Evolutionary conservation across 352 stramenopile species (phyloP), one percentile per base, ranked within the genome.

Genomic region (Phytophthora sp.): DNA sequence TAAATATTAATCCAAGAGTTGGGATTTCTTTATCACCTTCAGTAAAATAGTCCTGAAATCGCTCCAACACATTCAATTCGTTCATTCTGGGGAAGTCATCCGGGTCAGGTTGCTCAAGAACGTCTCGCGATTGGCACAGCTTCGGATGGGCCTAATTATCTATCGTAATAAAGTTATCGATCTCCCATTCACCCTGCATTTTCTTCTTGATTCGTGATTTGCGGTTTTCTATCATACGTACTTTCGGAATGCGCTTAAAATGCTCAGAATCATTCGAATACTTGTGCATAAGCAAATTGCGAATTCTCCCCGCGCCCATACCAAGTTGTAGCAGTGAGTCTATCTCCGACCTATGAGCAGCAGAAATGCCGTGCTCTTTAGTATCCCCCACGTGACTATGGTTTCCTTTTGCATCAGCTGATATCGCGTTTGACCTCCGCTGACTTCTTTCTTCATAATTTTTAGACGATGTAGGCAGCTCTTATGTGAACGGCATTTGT

Each of bases 271-370:
- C 35, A 10, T 30, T 17, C 4, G 50, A 11, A 17, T 56, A 45
- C 55, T 53, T 53, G 18, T 51, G 52, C 3, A 56, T 27, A 1
- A 63, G 1, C 44, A 51, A 44, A 15, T 63, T 63, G 1, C 54
- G 3, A 1, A 55, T 35, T 2, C n/a, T 49, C 17, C 49, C 17
- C 9, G 41, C 49, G 0, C 18, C 11, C 41, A 60, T 61, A 3
- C 58, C 58, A 20, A 66, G 41, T 2, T 37, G 15, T 15, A 60
- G 18, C 1, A 66, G 48, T 5, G 46, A 26, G 37, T 61, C 58
- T 10, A 66, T 21, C 11, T 54, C 49, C 9, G 34, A 34, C 11
- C 50, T 66, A 9, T 55, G 12, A 17, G 55, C 15, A 6, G 26
- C 24, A 5, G 26, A 49, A 45, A 60, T 66, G 5, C 34, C 41